phyloP scores from a whole-genome alignment of 139 green algal species.

The Coelastrella sp. region DNA sequence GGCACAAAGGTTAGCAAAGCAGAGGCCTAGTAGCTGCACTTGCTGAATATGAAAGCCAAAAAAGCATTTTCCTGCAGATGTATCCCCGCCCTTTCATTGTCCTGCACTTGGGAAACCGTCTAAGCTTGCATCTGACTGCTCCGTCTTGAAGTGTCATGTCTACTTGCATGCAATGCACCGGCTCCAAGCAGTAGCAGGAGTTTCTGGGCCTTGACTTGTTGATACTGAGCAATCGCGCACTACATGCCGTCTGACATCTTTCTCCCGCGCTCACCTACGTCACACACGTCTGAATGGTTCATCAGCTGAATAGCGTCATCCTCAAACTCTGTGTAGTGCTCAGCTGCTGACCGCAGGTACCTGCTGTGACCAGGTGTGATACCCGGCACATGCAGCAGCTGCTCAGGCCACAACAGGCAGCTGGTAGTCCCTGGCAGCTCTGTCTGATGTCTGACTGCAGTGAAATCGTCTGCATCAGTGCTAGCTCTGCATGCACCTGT shows the following conservation, averaged over 20 bases:
- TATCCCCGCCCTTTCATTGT: neutral
- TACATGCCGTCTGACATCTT: too few species aligned
- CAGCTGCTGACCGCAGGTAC: neutral
- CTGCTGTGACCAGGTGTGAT: neutral
- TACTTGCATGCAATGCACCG: neutral
- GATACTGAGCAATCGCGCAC: too few species aligned
- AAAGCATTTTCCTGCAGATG: too few species aligned
- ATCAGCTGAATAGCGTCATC: conserved; percentile 21
- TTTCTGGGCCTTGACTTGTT: neutral
- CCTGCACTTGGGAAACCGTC: too few species aligned
- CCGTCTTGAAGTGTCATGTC: neutral
- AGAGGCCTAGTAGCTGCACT: too few species aligned
- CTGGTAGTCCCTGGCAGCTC: too few species aligned
- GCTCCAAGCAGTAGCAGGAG: neutral
- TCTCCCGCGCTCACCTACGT: conserved; percentile 15
- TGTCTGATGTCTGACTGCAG: too few species aligned
- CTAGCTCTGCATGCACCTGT: too few species aligned
- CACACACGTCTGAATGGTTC: conserved; percentile 23
- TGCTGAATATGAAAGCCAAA: too few species aligned
- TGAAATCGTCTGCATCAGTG: too few species aligned
- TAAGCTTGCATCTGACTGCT: too few species aligned
- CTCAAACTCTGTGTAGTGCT: conserved; percentile 19
- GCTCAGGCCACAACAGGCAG: neutral
- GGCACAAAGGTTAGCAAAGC: neutral
- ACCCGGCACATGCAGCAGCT: conserved; percentile 20